phyloP scores from a whole-genome alignment of 176 grass and related monocot species.

The Paspalum notatum region DNA sequence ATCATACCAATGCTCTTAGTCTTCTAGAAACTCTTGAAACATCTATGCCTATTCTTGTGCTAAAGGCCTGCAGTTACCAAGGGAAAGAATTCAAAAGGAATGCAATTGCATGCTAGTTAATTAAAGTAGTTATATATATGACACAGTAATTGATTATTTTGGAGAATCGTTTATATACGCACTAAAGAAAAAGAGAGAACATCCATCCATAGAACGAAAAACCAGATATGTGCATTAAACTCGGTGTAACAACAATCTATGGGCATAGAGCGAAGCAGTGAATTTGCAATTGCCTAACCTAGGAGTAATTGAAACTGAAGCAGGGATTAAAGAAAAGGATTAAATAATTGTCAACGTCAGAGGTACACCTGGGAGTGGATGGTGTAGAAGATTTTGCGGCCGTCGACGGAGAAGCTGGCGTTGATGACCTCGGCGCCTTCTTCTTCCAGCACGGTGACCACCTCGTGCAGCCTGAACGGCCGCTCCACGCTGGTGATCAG shows the following conservation, averaged over 20 bases:
- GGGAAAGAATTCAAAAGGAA: conserved; percentile 4
- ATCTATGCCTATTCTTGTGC: conserved; percentile 5
- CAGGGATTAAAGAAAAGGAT: no score
- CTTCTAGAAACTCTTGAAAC: neutral
- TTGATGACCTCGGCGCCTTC: neutral
- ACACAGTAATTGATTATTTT: neutral
- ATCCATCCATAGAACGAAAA: no score
- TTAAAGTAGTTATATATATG: neutral
- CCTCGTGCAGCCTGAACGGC: conserved; percentile 1
- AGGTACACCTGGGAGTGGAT: neutral
- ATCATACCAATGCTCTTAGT: conserved; percentile 2
- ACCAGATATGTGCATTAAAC: no score
- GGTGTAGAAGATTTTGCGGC: neutral
- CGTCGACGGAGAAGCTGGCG: neutral
- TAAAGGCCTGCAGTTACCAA: conserved; percentile 6
- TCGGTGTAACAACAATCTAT: no score
- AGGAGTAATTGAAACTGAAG: no score
- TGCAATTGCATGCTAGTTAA: neutral
- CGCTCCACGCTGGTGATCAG: neutral
- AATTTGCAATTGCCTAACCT: no score
- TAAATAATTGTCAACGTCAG: no score
- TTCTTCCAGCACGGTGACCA: conserved; percentile 4
- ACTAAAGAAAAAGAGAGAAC: no score
- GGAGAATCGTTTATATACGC: no score
- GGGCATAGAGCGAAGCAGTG: no score